These are phyloP conservation scores for Coelastrella sp. DNA, from an alignment of 139 green algal species.

Conservation along the genomic window DNA sequence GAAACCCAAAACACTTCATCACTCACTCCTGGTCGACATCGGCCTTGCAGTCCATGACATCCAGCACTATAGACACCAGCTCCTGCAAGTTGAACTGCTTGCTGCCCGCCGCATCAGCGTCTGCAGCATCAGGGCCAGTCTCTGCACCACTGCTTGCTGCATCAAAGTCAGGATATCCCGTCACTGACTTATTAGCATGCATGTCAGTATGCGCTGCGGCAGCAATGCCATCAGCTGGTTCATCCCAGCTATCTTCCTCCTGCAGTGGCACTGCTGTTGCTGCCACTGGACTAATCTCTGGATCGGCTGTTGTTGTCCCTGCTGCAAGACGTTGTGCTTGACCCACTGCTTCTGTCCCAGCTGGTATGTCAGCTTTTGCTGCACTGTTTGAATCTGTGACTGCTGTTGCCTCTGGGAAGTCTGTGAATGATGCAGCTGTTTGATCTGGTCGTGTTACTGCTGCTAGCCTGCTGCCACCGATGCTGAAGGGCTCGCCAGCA, in stretches of 20 bases:
- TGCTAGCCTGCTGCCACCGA: not conserved
- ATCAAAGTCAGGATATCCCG: not conserved
- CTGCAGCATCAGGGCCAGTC: not conserved
- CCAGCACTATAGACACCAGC: conserved; percentile 32
- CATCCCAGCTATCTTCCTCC: too few relatives aligned
- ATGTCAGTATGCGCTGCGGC: not conserved
- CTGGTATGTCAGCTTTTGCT: not conserved
- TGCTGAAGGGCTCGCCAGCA: not conserved
- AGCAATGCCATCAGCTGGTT: too few relatives aligned
- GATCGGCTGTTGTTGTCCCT: not conserved
- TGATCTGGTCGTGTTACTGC: not conserved
- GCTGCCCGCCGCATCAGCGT: not conserved
- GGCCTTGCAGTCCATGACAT: conserved; percentile 36
- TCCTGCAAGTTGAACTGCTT: conserved; percentile 1
- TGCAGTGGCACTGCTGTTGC: too few relatives aligned
- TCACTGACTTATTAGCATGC: too few relatives aligned
- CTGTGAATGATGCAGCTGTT: not conserved
- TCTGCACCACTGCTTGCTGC: not conserved
- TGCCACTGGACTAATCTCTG: too few relatives aligned
- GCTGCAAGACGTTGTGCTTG: too few relatives aligned
- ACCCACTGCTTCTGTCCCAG: too few relatives aligned
- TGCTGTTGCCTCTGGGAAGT: not conserved
- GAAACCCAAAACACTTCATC: not conserved
- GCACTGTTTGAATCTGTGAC: not conserved
- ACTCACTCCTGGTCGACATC: not conserved